phyloP scores from a whole-genome alignment of 139 green algal species.

The Volvox africanus region DNA sequence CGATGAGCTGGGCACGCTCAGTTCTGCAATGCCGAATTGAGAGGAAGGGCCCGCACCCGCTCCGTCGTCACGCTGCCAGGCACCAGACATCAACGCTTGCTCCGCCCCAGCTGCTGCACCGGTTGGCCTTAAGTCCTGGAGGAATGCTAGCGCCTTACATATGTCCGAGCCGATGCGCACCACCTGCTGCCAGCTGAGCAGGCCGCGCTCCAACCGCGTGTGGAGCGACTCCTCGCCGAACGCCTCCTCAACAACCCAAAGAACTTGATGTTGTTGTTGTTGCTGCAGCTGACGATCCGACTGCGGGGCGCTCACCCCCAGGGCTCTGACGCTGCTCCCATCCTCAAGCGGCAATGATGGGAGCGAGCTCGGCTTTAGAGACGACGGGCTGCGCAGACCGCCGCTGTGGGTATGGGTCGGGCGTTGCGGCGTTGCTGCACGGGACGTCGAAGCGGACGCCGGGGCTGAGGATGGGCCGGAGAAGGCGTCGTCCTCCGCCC shows the following conservation, averaged over 20 bases:
- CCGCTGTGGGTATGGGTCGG: neutral
- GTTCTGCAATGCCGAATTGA: neutral
- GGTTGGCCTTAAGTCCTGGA: conserved; percentile 61
- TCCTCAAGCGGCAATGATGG: neutral
- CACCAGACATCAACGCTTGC: neutral
- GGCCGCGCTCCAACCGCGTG: conserved; percentile 60
- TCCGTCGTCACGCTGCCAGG: neutral
- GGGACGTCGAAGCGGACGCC: neutral
- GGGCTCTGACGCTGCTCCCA: neutral
- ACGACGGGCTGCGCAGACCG: neutral
- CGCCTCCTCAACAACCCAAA: conserved; percentile 76
- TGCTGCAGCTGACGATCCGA: neutral
- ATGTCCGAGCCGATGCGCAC: conserved; percentile 62
- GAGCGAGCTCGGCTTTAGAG: neutral
- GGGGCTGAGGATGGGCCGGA: neutral
- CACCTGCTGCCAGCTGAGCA: conserved; percentile 73
- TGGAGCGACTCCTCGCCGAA: conserved; percentile 67
- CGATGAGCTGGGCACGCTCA: neutral
- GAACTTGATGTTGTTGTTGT: conserved; percentile 34
- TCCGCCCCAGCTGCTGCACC: conserved; percentile 31
- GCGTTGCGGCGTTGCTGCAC: conserved; percentile 29
- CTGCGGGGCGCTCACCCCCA: neutral
- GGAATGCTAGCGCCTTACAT: conserved; percentile 62
- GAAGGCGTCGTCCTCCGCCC: conserved; percentile 34
- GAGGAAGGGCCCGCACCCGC: neutral